A percentile compares a stretch with the other conserved stretches of the same genome.
Conservation (phyloP, 345 rosid genomes). For the Bruguiera sexangula region DNA sequence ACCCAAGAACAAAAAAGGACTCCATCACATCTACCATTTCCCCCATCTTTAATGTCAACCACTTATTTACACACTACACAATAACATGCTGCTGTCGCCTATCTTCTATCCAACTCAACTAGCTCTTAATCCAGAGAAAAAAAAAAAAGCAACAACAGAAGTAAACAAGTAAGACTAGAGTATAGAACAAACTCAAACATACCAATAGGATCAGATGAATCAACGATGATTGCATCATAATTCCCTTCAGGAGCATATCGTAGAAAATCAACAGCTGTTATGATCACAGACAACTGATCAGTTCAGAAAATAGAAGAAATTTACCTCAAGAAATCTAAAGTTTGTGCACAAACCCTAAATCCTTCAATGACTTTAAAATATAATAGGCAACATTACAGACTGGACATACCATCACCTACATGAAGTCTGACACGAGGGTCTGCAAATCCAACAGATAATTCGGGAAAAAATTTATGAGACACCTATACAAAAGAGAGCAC, state of each 20-base stretch:
- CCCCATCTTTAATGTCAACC: neutral
- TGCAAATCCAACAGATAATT: slow-evolving; percentile 79
- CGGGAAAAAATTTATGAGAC: slow-evolving; percentile 72
- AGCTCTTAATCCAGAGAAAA: neutral
- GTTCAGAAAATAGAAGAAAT: slow-evolving; percentile 5
- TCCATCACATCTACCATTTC: neutral
- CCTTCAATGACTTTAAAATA: neutral
- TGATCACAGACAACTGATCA: slow-evolving; percentile 27
- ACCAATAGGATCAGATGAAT: slow-evolving; percentile 97
- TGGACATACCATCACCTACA: slow-evolving; percentile 82
- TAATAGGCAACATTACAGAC: neutral
- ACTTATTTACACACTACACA: neutral
- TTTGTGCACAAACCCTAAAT: neutral
- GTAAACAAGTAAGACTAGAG: neutral
- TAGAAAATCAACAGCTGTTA: slow-evolving; percentile 80
- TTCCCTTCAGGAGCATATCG: slow-evolving; percentile 57
- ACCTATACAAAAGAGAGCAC: slow-evolving; percentile 45
- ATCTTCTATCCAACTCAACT: too few relatives aligned
- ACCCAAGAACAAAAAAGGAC: neutral
- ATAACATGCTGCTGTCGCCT: neutral
- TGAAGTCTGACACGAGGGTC: slow-evolving; percentile 92
- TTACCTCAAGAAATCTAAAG: neutral
- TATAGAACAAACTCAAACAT: slow-evolving; percentile 23
- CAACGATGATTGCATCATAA: slow-evolving; percentile 90
- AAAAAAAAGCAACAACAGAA: neutral